Conservation (phyloP, 176 grass and related monocot species). For the Ananas comosus region DNA sequence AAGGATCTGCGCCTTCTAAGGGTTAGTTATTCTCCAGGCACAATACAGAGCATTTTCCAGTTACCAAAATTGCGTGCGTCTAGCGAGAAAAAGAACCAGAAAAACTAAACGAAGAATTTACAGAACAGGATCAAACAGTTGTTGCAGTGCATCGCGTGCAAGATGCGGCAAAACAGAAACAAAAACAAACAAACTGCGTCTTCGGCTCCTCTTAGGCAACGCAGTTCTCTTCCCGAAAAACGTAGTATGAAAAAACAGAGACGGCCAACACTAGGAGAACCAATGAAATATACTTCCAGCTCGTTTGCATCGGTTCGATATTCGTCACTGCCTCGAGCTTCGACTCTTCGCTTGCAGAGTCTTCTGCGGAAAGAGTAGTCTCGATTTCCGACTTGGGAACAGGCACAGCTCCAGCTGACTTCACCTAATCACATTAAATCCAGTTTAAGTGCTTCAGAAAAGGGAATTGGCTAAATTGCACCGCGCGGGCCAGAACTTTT, state of each 20-base stretch:
- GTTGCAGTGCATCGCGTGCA: not conserved
- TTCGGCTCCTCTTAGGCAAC: constrained; percentile 3
- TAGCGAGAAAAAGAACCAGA: not conserved
- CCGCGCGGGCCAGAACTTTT: not conserved
- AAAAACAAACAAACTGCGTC: not conserved
- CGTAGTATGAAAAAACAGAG: constrained; percentile 22
- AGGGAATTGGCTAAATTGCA: not conserved
- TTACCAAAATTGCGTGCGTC: not conserved
- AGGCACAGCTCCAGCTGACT: constrained; percentile 15
- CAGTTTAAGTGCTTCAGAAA: constrained; percentile 2
- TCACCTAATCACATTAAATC: constrained; percentile 34
- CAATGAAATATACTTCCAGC: constrained; percentile 37
- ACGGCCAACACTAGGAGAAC: constrained; percentile 32
- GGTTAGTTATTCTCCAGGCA: not conserved
- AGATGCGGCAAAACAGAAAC: not conserved
- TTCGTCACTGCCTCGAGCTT: constrained; percentile 30
- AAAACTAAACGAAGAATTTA: not conserved
- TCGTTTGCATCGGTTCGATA: constrained; percentile 34
- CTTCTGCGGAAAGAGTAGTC: constrained; percentile 13
- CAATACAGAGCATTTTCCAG: not conserved
- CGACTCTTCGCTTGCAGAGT: constrained; percentile 23
- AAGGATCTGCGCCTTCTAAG: too few relatives aligned
- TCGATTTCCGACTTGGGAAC: constrained; percentile 13
- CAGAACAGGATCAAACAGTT: not conserved
- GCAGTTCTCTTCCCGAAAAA: constrained; percentile 22